Evolutionary conservation across 805 yeast species (phyloP).

Genomic region (Yamadazyma nakazawae): DNA sequence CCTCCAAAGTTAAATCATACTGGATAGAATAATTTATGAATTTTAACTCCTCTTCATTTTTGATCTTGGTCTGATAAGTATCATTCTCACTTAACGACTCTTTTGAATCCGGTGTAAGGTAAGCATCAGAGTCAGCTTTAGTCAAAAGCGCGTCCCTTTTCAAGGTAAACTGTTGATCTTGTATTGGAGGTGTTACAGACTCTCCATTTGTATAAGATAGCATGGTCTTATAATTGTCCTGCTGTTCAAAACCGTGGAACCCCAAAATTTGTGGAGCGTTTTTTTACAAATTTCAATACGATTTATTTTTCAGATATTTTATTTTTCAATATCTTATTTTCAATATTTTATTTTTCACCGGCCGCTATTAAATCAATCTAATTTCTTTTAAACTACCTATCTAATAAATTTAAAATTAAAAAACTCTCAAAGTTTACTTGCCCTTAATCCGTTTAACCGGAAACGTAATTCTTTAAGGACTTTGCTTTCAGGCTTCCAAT

Average conservation of each 20-base stretch:
- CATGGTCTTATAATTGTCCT: background rate
- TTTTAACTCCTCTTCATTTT: conserved; percentile 7
- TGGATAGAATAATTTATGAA: conserved; percentile 5
- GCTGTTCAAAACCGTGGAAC: background rate
- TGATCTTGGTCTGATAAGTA: conserved; percentile 1
- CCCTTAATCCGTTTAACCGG: conserved; percentile 55
- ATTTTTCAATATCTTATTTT: too few relatives aligned
- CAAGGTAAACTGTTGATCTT: conserved; percentile 3
- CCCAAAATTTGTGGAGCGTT: conserved; percentile 1
- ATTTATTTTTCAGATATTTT: background rate
- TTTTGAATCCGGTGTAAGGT: conserved; percentile 15
- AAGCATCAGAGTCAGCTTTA: conserved; percentile 6
- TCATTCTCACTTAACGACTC: conserved; percentile 15
- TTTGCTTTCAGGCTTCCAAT: conserved; percentile 86
- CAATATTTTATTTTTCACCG: background rate
- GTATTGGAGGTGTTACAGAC: background rate
- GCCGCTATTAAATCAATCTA: background rate
- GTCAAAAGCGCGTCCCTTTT: background rate
- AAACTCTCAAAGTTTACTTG: conserved; percentile 31
- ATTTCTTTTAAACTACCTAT: background rate
- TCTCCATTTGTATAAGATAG: background rate
- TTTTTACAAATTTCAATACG: background rate
- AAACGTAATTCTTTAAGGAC: conserved; percentile 80
- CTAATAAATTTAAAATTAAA: too few relatives aligned
- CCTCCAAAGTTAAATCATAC: conserved; percentile 12